Evolutionary conservation across 768 basidiomycete genomes (phyloP).

Genomic region (Floccularia luteovirens): DNA sequence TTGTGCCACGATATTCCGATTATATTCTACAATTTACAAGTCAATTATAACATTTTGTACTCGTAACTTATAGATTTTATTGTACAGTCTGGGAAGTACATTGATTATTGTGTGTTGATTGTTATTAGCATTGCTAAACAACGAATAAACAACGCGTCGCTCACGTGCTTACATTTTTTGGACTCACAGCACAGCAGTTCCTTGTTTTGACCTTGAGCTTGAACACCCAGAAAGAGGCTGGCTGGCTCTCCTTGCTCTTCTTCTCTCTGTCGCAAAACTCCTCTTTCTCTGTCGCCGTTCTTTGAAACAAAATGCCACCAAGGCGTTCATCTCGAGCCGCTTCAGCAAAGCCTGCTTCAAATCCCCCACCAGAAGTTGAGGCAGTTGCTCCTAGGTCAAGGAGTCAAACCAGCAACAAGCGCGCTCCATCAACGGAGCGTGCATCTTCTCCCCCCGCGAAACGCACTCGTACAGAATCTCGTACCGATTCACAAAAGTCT

Average conservation of each 20-base stretch:
- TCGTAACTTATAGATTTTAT: no score
- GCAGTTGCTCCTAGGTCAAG: slow-evolving; percentile 16
- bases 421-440: slow-evolving; percentile 41
- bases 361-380: slow-evolving; percentile 23
- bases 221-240: no score
- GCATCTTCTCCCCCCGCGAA: slow-evolving; percentile 38
- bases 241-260: neutral
- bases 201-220: no score
- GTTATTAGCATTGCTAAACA: no score
- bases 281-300: neutral
- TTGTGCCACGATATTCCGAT: no score
- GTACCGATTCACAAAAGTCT: slow-evolving; percentile 30
- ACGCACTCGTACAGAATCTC: slow-evolving; percentile 33
- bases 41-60: no score
- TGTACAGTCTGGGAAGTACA: no score
- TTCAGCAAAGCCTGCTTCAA: slow-evolving; percentile 33
- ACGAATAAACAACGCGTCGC: no score
- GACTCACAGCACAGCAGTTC: no score
- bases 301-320: slow-evolving; percentile 24
- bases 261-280: neutral
- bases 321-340: slow-evolving; percentile 48
- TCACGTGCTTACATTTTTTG: no score
- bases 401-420: slow-evolving; percentile 35
- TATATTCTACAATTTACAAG: no score
- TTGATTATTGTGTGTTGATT: no score